Percentiles rank a stretch among this genome's conserved stretches.
phyloP scores from a whole-genome alignment of 306 rosid species.

The Rosa multiflora region DNA sequence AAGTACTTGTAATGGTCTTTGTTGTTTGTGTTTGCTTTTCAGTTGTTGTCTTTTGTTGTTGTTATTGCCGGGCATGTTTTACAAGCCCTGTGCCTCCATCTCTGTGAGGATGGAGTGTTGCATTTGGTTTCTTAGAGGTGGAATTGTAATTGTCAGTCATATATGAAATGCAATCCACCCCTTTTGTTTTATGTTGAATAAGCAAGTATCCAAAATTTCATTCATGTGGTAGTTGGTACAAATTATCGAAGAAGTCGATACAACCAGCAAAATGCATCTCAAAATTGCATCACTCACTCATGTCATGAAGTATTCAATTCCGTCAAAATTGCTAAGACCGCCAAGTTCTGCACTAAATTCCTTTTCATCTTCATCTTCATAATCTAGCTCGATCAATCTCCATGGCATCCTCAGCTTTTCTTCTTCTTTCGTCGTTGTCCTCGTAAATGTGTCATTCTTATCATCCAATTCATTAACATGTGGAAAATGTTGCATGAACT shows the following conservation, averaged over 20 bases:
- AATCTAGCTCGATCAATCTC: background rate
- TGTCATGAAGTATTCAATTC: background rate
- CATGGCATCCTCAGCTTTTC: background rate
- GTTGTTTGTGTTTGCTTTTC: background rate
- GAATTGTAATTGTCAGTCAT: constrained; percentile 5
- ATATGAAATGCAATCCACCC: constrained; percentile 6
- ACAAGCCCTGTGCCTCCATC: constrained; percentile 3
- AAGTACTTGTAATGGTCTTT: background rate
- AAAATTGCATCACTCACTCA: background rate
- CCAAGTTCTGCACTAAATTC: background rate
- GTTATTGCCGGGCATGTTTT: background rate
- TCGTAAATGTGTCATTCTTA: background rate
- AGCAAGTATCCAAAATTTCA: too few species aligned
- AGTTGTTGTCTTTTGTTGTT: background rate
- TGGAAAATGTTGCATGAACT: background rate
- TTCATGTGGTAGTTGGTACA: background rate
- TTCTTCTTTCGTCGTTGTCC: background rate
- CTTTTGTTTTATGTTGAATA: background rate
- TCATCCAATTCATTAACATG: background rate
- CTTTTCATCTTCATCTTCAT: background rate
- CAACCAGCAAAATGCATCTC: too few species aligned
- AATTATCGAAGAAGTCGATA: too few species aligned
- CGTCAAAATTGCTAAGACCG: background rate
- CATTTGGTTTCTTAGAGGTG: background rate
- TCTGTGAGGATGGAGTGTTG: background rate